Evolutionary conservation across 192 early-diverging fungal genomes (phyloP).

Genomic region (Lunasporangiospora selenospora): DNA sequence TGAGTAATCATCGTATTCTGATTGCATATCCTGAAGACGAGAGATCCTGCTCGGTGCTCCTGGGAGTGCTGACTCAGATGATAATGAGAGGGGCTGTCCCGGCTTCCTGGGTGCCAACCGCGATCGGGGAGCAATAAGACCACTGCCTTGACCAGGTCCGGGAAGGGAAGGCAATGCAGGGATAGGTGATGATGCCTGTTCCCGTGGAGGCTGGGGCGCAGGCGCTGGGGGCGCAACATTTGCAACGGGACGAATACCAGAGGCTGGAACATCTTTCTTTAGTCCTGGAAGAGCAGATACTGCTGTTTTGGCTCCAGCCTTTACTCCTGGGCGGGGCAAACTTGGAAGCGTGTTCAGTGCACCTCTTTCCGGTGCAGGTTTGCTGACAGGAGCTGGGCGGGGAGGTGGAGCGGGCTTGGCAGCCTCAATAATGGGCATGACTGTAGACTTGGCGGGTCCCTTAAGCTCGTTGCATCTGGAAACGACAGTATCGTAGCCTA

Average conservation of each 20-base stretch:
- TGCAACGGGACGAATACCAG: conserved; percentile 5
- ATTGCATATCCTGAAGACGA: conserved; percentile 35
- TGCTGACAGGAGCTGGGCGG: conserved; percentile 39
- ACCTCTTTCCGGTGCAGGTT: conserved; percentile 18
- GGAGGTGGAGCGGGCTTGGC: conserved; percentile 60
- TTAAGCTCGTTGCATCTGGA: conserved; percentile 77
- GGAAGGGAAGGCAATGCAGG: conserved; percentile 45
- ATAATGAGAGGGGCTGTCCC: conserved; percentile 28
- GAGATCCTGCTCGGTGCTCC: conserved; percentile 25
- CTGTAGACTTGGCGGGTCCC: conserved; percentile 73
- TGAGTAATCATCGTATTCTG: conserved; percentile 16
- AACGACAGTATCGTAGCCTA: conserved; percentile 76
- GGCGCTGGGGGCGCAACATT: conserved; percentile 23
- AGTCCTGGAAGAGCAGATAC: conserved; percentile 21
- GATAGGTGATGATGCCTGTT: conserved; percentile 20
- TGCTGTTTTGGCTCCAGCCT: conserved; percentile 19
- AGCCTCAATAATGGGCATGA: conserved; percentile 81
- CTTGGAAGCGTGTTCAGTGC: conserved; percentile 36
- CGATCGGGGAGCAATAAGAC: conserved; percentile 27
- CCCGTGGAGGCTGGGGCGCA: conserved; percentile 12
- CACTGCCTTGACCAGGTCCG: conserved; percentile 24
- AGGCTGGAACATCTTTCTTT: conserved; percentile 8
- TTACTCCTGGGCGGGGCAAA: conserved; percentile 17
- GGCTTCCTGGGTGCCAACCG: conserved; percentile 46
- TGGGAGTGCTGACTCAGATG: conserved; percentile 16